These are phyloP conservation scores for Westerdykella sp. DNA, from an alignment of 2,329 filamentous ascomycete genomes.

Conservation along the genomic window DNA sequence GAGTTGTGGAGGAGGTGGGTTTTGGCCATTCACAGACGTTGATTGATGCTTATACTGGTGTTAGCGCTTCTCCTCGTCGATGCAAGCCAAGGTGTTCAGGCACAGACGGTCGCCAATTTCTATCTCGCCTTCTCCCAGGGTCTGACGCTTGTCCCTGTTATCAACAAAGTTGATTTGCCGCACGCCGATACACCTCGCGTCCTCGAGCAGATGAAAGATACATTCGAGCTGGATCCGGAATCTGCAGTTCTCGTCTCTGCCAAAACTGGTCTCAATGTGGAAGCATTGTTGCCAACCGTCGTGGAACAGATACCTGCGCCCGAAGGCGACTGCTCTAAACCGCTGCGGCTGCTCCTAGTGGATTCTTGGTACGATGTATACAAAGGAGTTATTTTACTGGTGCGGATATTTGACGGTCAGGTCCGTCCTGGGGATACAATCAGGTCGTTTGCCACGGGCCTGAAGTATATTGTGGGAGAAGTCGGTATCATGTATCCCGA, in stretches of 20 bases:
- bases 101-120: slow-evolving; percentile 97
- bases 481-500: slow-evolving; percentile 95
- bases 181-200: slow-evolving; percentile 83
- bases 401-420: slow-evolving; percentile 83
- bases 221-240: slow-evolving; percentile 79
- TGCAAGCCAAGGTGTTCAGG: slow-evolving; percentile 92
- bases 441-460: slow-evolving; percentile 79
- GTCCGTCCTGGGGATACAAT: slow-evolving; percentile 78
- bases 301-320: slow-evolving; percentile 81
- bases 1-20: slow-evolving; percentile 68
- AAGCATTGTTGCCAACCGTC: slow-evolving; percentile 73
- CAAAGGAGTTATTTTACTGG: slow-evolving; percentile 83
- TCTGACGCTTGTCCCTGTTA: slow-evolving; percentile 76
- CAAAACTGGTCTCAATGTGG: slow-evolving; percentile 87
- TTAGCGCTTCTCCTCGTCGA: slow-evolving; percentile 80
- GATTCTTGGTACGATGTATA: slow-evolving; percentile 99
- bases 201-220: slow-evolving; percentile 75
- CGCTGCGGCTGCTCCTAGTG: slow-evolving; percentile 78
- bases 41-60: slow-evolving; percentile 4
- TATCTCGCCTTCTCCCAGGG: slow-evolving; percentile 94
- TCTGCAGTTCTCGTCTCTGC: slow-evolving; percentile 77
- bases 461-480: slow-evolving; percentile 89
- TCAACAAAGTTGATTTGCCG: slow-evolving; percentile 94
- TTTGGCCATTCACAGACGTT: background rate
- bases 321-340: slow-evolving; percentile 63